Conservation (phyloP, 2,329 filamentous ascomycete genomes). For the Pseudopithomyces maydicus region DNA sequence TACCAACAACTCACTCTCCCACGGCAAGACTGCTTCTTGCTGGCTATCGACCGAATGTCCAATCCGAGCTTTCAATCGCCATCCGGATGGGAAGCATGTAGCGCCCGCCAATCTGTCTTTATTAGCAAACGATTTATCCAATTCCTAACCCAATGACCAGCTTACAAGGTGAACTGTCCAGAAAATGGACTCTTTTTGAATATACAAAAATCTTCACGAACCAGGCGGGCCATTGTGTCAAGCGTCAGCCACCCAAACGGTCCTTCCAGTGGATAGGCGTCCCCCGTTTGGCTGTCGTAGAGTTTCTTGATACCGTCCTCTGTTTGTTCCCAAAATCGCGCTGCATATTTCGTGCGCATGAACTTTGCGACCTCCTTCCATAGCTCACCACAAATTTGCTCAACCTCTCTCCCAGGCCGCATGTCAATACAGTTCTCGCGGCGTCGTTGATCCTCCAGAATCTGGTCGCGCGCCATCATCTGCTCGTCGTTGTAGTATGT, state of each 20-base stretch:
- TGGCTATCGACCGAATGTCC: constrained; percentile 55
- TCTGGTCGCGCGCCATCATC: constrained; percentile 47
- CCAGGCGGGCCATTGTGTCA: constrained; percentile 52
- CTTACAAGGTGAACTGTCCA: constrained; percentile 54
- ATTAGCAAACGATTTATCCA: not conserved
- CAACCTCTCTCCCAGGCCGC: constrained; percentile 47
- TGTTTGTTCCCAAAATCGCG: constrained; percentile 44
- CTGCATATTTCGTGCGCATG: constrained; percentile 50
- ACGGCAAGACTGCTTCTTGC: constrained; percentile 54
- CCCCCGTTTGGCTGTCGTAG: constrained; percentile 51
- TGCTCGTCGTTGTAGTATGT: constrained; percentile 50
- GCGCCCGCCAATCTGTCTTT: constrained; percentile 54
- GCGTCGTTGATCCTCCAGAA: constrained; percentile 43
- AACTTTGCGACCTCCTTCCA: constrained; percentile 53
- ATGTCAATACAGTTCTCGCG: constrained; percentile 52
- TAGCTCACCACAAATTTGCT: constrained; percentile 53
- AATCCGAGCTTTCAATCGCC: constrained; percentile 55
- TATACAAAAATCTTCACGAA: constrained; percentile 59
- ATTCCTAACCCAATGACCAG: not conserved
- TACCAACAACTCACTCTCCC: constrained; percentile 53
- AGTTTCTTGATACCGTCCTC: constrained; percentile 22
- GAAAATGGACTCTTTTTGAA: constrained; percentile 51
- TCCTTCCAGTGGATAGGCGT: constrained; percentile 56
- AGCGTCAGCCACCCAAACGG: not conserved
- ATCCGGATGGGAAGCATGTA: constrained; percentile 59